Evolutionary conservation across 352 stramenopile species (phyloP).

Genomic region (Pythium phragmitis): DNA sequence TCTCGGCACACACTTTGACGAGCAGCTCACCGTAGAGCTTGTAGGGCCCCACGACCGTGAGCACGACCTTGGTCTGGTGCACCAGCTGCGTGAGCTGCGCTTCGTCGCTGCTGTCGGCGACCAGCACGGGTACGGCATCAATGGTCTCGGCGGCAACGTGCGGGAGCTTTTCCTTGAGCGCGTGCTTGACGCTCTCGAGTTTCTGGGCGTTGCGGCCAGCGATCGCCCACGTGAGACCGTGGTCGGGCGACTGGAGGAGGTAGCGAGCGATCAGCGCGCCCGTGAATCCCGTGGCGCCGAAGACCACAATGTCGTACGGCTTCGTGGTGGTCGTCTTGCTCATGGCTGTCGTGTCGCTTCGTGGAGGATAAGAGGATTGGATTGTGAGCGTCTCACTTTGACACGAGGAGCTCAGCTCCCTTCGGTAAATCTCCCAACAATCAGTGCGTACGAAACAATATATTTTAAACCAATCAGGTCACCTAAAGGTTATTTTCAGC

Average conservation of each 20-base stretch:
- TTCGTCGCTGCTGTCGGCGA: conserved; percentile 60
- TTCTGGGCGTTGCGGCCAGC: conserved; percentile 79
- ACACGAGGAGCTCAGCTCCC: no score
- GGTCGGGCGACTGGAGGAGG: conserved; percentile 49
- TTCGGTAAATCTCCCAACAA: no score
- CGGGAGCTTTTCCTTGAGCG: conserved; percentile 49
- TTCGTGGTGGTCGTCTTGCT: not conserved
- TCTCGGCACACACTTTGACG: conserved; percentile 82
- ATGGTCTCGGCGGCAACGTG: conserved; percentile 36
- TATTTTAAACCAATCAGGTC: no score
- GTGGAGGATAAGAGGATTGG: not conserved
- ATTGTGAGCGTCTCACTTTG: no score
- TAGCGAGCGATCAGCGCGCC: conserved; percentile 73
- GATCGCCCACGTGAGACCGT: conserved; percentile 83
- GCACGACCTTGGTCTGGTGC: conserved; percentile 70
- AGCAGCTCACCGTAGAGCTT: conserved; percentile 81
- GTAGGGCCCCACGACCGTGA: conserved; percentile 88
- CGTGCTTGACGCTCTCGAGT: conserved; percentile 57
- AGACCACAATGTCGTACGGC: conserved; percentile 46
- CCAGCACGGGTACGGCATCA: conserved; percentile 44
- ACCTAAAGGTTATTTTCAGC: not conserved
- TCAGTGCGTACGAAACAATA: no score
- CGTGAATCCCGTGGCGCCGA: conserved; percentile 90
- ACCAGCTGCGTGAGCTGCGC: conserved; percentile 72
- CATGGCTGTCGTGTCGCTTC: not conserved